A percentile compares a stretch with the other conserved stretches of the same genome.
Evolutionary conservation across 1,284 basidiomycete genomes (phyloP).

Genomic region (Ustilago tritici): DNA sequence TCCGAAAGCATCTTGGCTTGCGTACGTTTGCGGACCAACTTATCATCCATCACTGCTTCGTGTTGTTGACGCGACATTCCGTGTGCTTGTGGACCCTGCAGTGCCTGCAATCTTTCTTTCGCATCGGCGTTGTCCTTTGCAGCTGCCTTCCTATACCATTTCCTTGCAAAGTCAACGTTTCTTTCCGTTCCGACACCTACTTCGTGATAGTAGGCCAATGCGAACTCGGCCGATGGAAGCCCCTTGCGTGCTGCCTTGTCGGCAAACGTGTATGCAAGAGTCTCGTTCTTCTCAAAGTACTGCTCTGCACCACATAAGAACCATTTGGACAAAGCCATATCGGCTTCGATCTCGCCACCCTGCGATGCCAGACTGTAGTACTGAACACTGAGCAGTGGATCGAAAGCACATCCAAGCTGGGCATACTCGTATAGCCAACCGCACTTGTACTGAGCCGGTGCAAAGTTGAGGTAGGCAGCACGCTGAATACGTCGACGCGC

Average conservation of each 20-base stretch:
- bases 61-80: slow-evolving; percentile 81
- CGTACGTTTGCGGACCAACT: slow-evolving; percentile 84
- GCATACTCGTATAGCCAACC: slow-evolving; percentile 94
- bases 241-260: slow-evolving; percentile 87
- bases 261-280: slow-evolving; percentile 86
- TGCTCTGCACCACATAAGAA: slow-evolving; percentile 88
- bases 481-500: slow-evolving; percentile 75
- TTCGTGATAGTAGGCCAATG: slow-evolving; percentile 91
- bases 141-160: slow-evolving; percentile 79
- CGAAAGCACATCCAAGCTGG: slow-evolving; percentile 84
- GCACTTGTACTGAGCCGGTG: slow-evolving; percentile 87
- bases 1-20: slow-evolving; percentile 73
- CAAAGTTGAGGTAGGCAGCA: slow-evolving; percentile 86
- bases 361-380: slow-evolving; percentile 83
- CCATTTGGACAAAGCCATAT: slow-evolving; percentile 96
- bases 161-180: slow-evolving; percentile 76
- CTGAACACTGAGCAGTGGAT: slow-evolving; percentile 88
- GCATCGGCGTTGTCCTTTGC: slow-evolving; percentile 87
- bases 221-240: slow-evolving; percentile 87
- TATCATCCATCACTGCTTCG: slow-evolving; percentile 80
- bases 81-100: slow-evolving; percentile 72
- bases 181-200: slow-evolving; percentile 72
- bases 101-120: slow-evolving; percentile 77
- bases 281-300: slow-evolving; percentile 88
- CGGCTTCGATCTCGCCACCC: slow-evolving; percentile 82